A percentile compares a stretch with the other conserved stretches of the same genome.
phyloP scores from a whole-genome alignment of 2,329 filamentous ascomycete genomes.

The Pochonia chlamydosporia region DNA sequence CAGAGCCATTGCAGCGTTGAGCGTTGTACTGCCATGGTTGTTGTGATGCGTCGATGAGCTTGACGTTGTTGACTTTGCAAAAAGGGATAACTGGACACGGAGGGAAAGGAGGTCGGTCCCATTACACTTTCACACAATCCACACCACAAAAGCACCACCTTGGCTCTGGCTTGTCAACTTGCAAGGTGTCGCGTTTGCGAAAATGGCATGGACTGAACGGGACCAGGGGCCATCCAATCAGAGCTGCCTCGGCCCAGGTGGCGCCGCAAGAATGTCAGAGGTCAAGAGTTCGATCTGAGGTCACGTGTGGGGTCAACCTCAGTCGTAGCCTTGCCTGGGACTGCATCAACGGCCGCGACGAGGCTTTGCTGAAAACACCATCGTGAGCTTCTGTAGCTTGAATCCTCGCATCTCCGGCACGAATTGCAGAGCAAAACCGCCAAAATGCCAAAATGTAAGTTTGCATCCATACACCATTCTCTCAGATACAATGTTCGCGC shows the following conservation, averaged over 20 bases:
- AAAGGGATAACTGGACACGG: neutral
- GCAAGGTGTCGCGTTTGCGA: slow-evolving; percentile 10
- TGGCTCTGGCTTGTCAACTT: neutral
- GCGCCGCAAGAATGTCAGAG: neutral
- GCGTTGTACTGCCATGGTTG: slow-evolving; percentile 42
- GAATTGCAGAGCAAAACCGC: neutral
- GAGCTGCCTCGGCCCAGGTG: neutral
- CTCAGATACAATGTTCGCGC: slow-evolving; percentile 5
- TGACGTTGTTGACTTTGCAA: slow-evolving; percentile 11
- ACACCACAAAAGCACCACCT: neutral
- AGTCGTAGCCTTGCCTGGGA: neutral
- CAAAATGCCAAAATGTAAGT: slow-evolving; percentile 11
- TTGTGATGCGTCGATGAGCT: neutral
- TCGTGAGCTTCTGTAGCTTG: slow-evolving; percentile 2
- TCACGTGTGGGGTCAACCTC: neutral
- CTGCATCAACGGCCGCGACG: neutral
- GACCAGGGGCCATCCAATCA: slow-evolving; percentile 1
- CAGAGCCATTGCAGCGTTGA: slow-evolving; percentile 53
- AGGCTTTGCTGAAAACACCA: neutral
- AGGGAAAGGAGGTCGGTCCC: neutral
- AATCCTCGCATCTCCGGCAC: neutral
- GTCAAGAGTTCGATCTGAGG: neutral
- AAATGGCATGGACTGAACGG: neutral
- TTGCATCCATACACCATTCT: neutral
- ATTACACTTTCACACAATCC: neutral